A percentile compares a stretch with the other conserved stretches of the same genome.
These are phyloP conservation scores for Pichia sp. DNA, from an alignment of 1,139 yeast species.

Conservation along the genomic window DNA sequence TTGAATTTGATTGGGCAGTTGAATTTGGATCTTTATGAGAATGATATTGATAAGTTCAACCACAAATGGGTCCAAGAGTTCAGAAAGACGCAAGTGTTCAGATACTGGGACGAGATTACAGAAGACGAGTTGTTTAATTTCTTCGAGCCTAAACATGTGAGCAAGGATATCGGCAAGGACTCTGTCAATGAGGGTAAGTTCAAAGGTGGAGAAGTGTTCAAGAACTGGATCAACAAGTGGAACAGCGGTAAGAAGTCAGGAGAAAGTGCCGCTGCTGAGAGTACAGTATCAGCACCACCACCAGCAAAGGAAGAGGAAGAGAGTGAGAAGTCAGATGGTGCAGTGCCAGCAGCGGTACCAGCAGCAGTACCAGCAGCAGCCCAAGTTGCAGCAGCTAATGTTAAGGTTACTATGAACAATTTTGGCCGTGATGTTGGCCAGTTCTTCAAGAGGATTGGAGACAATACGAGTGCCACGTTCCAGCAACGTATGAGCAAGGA, in stretches of 20 bases:
- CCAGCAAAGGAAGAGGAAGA: not conserved
- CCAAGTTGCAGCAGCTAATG: not conserved
- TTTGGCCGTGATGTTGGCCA: constrained; percentile 11
- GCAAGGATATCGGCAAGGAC: constrained; percentile 12
- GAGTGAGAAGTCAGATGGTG: no score
- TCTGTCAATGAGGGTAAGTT: not conserved
- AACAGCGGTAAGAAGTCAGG: not conserved
- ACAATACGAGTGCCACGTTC: not conserved
- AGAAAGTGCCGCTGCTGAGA: not conserved
- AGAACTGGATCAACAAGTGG: constrained; percentile 14
- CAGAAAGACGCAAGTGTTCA: constrained; percentile 64
- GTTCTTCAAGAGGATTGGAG: constrained; percentile 6
- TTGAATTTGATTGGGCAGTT: constrained; percentile 12
- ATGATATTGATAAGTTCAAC: constrained; percentile 53
- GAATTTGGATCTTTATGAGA: constrained; percentile 28
- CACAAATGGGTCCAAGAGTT: constrained; percentile 59
- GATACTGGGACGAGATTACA: constrained; percentile 67
- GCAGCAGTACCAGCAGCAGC: no score
- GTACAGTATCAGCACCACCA: no score
- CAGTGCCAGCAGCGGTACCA: no score
- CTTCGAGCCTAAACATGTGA: constrained; percentile 70
- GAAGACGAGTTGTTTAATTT: constrained; percentile 91
- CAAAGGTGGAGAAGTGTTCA: constrained; percentile 9
- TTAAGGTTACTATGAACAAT: not conserved
- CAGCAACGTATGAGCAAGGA: not conserved